Base-by-base conservation (phyloP, 2,329 filamentous ascomycete species). In the Xylariaceae sp. region DNA sequence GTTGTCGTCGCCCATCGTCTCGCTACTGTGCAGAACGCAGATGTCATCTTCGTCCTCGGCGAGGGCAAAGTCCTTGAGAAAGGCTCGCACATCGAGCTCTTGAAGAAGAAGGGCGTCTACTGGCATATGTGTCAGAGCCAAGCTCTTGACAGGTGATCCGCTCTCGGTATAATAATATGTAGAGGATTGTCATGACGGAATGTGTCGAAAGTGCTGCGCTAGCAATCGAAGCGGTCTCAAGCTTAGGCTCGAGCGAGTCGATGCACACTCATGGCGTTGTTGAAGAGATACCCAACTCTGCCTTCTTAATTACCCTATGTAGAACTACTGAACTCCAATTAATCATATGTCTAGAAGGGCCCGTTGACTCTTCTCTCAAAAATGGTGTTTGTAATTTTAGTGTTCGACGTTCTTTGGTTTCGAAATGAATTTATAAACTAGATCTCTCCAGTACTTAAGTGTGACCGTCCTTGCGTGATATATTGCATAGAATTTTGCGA, bases 31-130 rank as follows among this genome's bases (percentile, higher is more conserved):
- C 89, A 90, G 71, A 88, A 92, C 64, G 89, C 90, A 1, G 87
- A 94, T 70, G 77, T 87, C n/a, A 93, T 93, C 37, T 91, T 90
- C 65, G 89, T 94, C 0, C 84, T 95, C 44, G 88, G 89, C 9
- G 81, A 87, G 58, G 85, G 87, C 21, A 82, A 78, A 63, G 75
- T 85, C 39, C 67, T 85, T 9, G 83, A 85, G 69, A 74, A 79
- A 68, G 83, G 82, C 9, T 83, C 68, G 16, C 82, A 86, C 58
- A 56, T 56, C 1, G 83, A 85, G 65, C 64, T 86, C 56, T 59
- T 85, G 58, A 78, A 72, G 69, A 75, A 76, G 72, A 78, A 71
- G 65, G 82, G 82, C 1, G 76, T 82, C 5, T 85, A 85, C 59
- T 85, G 80, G 79, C 76, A 82, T 53, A 85, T 85, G 82, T 86